phyloP scores from a whole-genome alignment of 2,329 filamentous ascomycete genomes.

The Daldinia sp. region DNA sequence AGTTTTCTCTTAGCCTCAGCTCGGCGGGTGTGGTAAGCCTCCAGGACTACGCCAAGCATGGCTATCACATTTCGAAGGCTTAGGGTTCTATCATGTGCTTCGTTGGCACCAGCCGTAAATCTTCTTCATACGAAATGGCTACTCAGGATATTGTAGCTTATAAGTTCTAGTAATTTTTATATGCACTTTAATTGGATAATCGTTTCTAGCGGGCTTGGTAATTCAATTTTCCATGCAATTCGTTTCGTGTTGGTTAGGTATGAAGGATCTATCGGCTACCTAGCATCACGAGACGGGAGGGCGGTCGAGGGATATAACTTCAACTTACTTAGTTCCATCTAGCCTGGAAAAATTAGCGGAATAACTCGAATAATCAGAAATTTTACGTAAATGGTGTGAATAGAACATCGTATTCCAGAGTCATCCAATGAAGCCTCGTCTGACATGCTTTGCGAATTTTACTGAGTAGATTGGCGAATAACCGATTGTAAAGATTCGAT shows the following conservation, averaged over 20 bases:
- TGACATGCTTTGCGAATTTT: not conserved
- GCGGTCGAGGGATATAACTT: not conserved
- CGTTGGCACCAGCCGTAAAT: slow-evolving; percentile 5
- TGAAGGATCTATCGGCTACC: not conserved
- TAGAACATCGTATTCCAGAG: not conserved
- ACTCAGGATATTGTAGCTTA: not conserved
- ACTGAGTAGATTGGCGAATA: not conserved
- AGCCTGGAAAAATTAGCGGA: not conserved
- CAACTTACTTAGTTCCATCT: no score
- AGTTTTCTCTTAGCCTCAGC: slow-evolving; percentile 18
- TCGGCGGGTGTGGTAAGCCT: slow-evolving; percentile 3
- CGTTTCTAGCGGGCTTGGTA: not conserved
- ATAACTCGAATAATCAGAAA: not conserved
- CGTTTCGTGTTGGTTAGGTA: not conserved
- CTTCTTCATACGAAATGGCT: slow-evolving; percentile 4
- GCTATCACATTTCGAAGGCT: slow-evolving; percentile 2
- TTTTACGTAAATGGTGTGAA: slow-evolving; percentile 13
- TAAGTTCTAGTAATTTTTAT: not conserved
- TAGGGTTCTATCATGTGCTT: slow-evolving; percentile 1
- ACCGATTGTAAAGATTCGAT: not conserved
- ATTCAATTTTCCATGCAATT: not conserved
- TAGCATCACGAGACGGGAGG: not conserved
- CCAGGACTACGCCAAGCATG: slow-evolving; percentile 9
- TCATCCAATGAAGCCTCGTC: not conserved
- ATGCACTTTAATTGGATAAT: not conserved